These are phyloP conservation scores for Debaryomyces maramus DNA, from an alignment of 805 yeast species.

Conservation along the genomic window DNA sequence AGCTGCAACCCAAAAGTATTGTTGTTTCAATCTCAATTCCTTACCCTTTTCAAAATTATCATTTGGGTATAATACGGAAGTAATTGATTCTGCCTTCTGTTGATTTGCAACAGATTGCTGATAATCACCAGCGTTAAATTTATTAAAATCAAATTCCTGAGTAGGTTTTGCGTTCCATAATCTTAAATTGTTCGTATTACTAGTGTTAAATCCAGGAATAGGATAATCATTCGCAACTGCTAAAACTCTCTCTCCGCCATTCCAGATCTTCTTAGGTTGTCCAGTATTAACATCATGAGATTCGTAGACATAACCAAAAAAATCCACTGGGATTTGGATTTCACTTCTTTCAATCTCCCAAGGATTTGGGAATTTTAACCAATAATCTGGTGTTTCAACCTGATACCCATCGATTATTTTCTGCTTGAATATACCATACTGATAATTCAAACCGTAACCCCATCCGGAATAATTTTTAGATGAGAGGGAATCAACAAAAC, in stretches of 20 bases:
- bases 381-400: constrained; percentile 91
- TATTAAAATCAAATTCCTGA: constrained; percentile 84
- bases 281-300: constrained; percentile 55
- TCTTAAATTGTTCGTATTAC: constrained; percentile 83
- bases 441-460: constrained; percentile 94
- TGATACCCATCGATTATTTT: constrained; percentile 89
- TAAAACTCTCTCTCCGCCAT: constrained; percentile 83
- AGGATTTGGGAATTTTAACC: constrained; percentile 87
- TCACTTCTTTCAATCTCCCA: constrained; percentile 91
- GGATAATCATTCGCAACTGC: constrained; percentile 93
- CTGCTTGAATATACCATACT: constrained; percentile 91
- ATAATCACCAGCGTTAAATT: constrained; percentile 91
- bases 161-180: constrained; percentile 91
- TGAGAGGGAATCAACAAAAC: constrained; percentile 86
- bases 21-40: constrained; percentile 90
- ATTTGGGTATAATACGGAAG: constrained; percentile 91
- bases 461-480: constrained; percentile 89
- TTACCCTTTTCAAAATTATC: constrained; percentile 91
- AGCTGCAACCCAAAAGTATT: constrained; percentile 96
- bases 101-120: constrained; percentile 78
- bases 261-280: constrained; percentile 65
- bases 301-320: constrained; percentile 77
- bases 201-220: constrained; percentile 83
- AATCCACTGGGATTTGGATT: constrained; percentile 85
- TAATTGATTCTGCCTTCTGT: constrained; percentile 87